Base-by-base conservation (phyloP, 139 green algal genomes). In the Coccomyxa sp. region DNA sequence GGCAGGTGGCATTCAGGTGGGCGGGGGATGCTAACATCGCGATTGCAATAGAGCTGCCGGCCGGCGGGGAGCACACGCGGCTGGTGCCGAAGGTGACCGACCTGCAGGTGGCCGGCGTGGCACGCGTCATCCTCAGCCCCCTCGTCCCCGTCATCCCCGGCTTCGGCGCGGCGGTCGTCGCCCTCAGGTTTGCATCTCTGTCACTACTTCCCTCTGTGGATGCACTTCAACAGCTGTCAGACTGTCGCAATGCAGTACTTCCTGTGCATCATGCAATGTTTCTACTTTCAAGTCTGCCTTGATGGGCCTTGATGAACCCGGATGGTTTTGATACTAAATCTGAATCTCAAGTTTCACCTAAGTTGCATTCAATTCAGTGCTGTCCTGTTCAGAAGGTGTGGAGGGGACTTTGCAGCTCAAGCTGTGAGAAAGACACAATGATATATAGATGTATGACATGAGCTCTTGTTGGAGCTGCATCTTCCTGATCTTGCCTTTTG, bases 71-170 rank as follows among this genome's bases (percentile, higher is more conserved):
- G n/a, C 82, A 82, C 25, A 91, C 93, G 23, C 92, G 92, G 83
- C 92, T 98, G 85, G 93, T 90, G 81, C 94, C 94, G 27, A 96
- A 94, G 79, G 90, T 98, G 16, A 92, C 91, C 17, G 88, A 98
- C 83, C 92, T 98, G 81, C 88, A 86, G 58, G 92, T 97, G 63
- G 87, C 88, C 7, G 93, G 90, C n/a, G 90, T 83, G 0, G 14
- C 90, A 25, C 86, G 90, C 23, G 78, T 97, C 63, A 86, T 90
- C 32, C 85, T 96, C 23, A 83, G 80, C 23, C 93, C 94, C 3
- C 82, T 96, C 18, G 84, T 94, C 57, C 68, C 81, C 25, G 82
- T 90, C 25, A 90, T 96, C 58, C 95, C 95, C 0, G 91, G 93
- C 23, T 98, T 98, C 88, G 95, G 95, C 82, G 90, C 89, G n/a